Conservation (phyloP, 2,329 filamentous ascomycete species). For the Hypomyces rosellus region DNA sequence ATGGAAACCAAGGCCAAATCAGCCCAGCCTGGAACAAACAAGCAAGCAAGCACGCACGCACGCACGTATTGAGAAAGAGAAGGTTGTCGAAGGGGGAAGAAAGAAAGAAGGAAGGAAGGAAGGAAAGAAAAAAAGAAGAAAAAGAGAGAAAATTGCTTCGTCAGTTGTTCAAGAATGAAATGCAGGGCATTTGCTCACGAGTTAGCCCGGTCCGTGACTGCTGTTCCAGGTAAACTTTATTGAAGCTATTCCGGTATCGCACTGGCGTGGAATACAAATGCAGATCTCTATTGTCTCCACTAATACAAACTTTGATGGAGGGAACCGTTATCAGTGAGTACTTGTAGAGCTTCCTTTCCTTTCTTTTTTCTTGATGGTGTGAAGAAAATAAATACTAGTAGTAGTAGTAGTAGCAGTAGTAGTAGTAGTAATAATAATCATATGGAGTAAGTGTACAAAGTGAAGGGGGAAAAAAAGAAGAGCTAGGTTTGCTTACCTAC, state of each 20-base stretch:
- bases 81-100: neutral
- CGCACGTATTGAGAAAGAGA: neutral
- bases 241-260: constrained; percentile 13
- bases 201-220: constrained; percentile 6
- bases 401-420: too few relatives aligned
- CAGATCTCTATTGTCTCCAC: constrained; percentile 9
- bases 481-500: too few relatives aligned
- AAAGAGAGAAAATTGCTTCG: too few relatives aligned
- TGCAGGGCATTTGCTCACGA: constrained; percentile 4
- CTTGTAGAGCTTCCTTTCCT: too few relatives aligned
- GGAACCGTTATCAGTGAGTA: neutral
- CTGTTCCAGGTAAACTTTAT: constrained; percentile 5
- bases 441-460: too few relatives aligned
- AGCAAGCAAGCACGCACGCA: neutral
- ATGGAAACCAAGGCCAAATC: neutral
- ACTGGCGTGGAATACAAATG: constrained; percentile 7
- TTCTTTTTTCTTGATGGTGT: too few relatives aligned
- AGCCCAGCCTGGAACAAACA: neutral
- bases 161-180: constrained; percentile 1
- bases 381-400: too few relatives aligned
- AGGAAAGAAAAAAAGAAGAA: too few relatives aligned
- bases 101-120: neutral
- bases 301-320: constrained; percentile 11
- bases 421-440: too few relatives aligned
- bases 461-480: too few relatives aligned